phyloP scores from a whole-genome alignment of 306 rosid species.

The Quercus robur region DNA sequence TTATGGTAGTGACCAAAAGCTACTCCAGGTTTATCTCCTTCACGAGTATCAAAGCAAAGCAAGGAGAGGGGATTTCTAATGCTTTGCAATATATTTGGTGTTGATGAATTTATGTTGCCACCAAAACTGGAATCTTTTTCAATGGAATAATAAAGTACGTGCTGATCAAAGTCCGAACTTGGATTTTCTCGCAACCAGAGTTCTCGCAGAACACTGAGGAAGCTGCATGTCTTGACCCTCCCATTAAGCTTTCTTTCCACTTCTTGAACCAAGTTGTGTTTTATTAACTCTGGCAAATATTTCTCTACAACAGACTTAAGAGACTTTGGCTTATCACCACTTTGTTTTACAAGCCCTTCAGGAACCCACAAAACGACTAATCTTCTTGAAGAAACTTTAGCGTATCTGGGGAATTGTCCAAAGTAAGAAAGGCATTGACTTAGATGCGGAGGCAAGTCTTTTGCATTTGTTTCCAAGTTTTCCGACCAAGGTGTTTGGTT shows the following conservation, averaged over 20 bases:
- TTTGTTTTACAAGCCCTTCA: too few relatives aligned
- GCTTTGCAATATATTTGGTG: background rate
- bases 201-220: background rate
- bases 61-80: background rate
- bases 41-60: background rate
- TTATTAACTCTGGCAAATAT: background rate
- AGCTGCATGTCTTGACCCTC: conserved; percentile 8
- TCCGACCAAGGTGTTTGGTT: background rate
- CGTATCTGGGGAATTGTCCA: background rate
- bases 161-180: background rate
- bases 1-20: conserved; percentile 12
- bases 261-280: conserved; percentile 2
- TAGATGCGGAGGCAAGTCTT: background rate
- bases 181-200: background rate
- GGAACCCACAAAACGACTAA: background rate
- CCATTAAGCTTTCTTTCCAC: conserved; percentile 12
- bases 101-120: background rate
- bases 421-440: background rate
- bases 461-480: too few relatives aligned
- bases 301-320: background rate
- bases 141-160: conserved; percentile 12
- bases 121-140: background rate
- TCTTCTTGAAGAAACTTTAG: conserved; percentile 20
- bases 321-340: background rate
- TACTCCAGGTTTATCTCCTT: conserved; percentile 35